Evolutionary conservation across 495 filamentous ascomycete species (phyloP).

Genomic region (Acidiella bohemica): DNA sequence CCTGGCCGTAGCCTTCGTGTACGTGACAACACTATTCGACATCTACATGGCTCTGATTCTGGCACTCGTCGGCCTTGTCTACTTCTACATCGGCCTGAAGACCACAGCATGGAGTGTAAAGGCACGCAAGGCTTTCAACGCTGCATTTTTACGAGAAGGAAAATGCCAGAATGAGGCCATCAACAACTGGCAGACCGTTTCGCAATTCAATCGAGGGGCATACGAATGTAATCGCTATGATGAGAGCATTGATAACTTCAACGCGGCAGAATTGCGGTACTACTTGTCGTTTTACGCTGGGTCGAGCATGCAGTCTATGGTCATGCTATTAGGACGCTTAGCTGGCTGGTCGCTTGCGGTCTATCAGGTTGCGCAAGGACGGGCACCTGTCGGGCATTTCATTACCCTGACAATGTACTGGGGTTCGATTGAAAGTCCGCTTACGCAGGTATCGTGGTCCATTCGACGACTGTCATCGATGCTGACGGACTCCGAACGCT

Average conservation of each 20-base stretch:
- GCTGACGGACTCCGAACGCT: conserved; percentile 56
- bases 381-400: conserved; percentile 52
- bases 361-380: conserved; percentile 45
- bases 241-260: conserved; percentile 20
- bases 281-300: conserved; percentile 22
- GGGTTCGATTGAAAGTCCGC: conserved; percentile 38
- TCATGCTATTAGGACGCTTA: conserved; percentile 50
- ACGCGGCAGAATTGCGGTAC: conserved; percentile 21
- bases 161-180: conserved; percentile 51
- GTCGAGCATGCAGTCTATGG: conserved; percentile 41
- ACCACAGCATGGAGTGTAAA: conserved; percentile 18
- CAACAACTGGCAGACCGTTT: conserved; percentile 54
- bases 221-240: conserved; percentile 52
- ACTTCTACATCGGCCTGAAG: conserved; percentile 37
- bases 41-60: conserved; percentile 62
- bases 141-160: conserved; percentile 38
- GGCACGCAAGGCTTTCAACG: conserved; percentile 8
- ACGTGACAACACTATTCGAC: conserved; percentile 56
- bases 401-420: conserved; percentile 61
- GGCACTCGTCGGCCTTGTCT: conserved; percentile 45
- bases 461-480: conserved; percentile 41
- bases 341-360: conserved; percentile 53
- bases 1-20: conserved; percentile 51
- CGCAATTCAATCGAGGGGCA: conserved; percentile 54
- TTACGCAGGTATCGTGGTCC: conserved; percentile 49